Evolutionary conservation across 768 basidiomycete genomes (phyloP), one percentile per base, ranked within the genome.

Genomic region (Agaricus bisporus): DNA sequence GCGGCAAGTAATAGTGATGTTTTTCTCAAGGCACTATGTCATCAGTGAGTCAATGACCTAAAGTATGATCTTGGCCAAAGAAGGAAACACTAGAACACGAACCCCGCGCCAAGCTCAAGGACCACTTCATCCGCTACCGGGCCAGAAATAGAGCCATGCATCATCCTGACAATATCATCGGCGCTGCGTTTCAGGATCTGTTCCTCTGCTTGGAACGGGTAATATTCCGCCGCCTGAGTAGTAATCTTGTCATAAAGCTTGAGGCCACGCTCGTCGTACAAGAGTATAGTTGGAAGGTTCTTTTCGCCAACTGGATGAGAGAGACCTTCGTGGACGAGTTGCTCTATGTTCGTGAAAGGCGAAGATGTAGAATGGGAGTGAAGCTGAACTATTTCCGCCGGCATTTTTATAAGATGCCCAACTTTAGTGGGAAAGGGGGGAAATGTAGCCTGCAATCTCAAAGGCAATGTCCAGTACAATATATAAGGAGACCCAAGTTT

Each of bases 161-260:
- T 92, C 49, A 74, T 69, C 28, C 69, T 71, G 15, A 86, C 86
- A 48, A 99, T 94, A 32, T 92, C 86, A 42, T 79, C 71, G 2
- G 83, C 84, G 57, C 88, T 76, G 22, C 65, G 72, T 68, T 82
- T 84, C 58, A 98, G 73, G 54, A 99, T 88, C 55, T 84, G 78
- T 63, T 95, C 86, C 68, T 98, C 97, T 0, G 91, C 90, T 3
- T 74, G 69, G 67, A 95, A 99, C 35, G 94, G 76, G 65, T 98
- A 98, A 66, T 99, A 99, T 62, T 92, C 88, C 10, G 79, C 74
- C 1, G 78, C 86, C 26, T 81, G 71, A 7, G 85, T 86, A 1
- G 92, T 93, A 46, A 95, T 88, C 37, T 81, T 75, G 70, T 95
- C 93, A 71, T 93, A 95, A 14, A 94, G 74, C 67, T 82, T 77